phyloP scores from a whole-genome alignment of 1,284 basidiomycete species.

The Ceraceosorus guamensis region DNA sequence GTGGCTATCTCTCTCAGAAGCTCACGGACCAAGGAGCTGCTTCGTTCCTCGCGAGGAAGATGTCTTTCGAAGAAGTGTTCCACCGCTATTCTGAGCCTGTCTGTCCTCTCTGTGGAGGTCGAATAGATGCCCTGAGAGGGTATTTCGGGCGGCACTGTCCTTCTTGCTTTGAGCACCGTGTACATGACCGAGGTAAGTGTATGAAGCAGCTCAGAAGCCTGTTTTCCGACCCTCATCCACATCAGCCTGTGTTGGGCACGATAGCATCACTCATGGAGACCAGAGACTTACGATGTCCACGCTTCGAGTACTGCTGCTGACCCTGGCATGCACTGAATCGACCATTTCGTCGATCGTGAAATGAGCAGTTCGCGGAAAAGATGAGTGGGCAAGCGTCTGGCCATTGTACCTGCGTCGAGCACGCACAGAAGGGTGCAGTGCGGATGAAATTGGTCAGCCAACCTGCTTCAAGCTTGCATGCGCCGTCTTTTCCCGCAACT shows the following conservation, averaged over 20 bases:
- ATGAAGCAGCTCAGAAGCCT: conserved; percentile 28
- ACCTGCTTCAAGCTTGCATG: neutral
- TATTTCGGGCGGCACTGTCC: neutral
- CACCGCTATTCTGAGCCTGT: too few relatives aligned
- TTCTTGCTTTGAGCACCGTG: conserved; percentile 19
- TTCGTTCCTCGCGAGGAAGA: conserved; percentile 19
- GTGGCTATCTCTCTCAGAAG: conserved; percentile 32
- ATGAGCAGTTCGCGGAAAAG: conserved; percentile 27
- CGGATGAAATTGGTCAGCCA: neutral
- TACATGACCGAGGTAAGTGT: conserved; percentile 33
- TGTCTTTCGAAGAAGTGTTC: conserved; percentile 22
- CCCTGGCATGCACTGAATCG: conserved; percentile 23
- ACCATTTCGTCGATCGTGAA: conserved; percentile 29
- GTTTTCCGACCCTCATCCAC: neutral
- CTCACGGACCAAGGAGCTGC: conserved; percentile 22
- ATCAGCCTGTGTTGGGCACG: too few relatives aligned
- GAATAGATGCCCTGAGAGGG: too few relatives aligned
- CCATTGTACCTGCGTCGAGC: conserved; percentile 19
- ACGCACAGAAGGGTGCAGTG: too few relatives aligned
- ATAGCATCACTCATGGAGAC: neutral
- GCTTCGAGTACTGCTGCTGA: conserved; percentile 15
- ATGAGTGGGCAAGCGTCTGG: conserved; percentile 30
- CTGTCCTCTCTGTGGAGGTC: too few relatives aligned
- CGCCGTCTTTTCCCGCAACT: neutral
- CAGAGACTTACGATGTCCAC: conserved; percentile 14